Percentiles rank a stretch among this genome's conserved stretches.
phyloP scores from a whole-genome alignment of 495 filamentous ascomycete species.

The Penicillium arizonense region DNA sequence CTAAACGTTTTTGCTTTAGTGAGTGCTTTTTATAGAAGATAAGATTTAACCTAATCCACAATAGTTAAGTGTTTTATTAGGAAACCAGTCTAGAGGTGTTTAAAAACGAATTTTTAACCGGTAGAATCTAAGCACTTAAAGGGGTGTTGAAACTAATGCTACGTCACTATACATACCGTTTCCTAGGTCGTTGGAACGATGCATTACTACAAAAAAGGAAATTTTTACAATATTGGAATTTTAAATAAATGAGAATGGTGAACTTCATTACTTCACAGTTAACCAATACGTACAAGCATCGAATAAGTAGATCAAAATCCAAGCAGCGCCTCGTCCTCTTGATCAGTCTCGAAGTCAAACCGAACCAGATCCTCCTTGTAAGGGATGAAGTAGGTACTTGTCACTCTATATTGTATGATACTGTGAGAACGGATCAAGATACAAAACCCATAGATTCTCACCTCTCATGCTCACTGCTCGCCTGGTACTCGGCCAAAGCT shows the following conservation, averaged over 20 bases:
- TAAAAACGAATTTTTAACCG: too few species aligned
- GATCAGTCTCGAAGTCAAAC: slow-evolving; percentile 50
- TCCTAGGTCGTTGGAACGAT: not conserved
- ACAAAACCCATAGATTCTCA: slow-evolving; percentile 12
- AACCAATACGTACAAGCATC: not conserved
- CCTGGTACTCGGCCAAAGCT: slow-evolving; percentile 45
- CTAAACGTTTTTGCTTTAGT: too few species aligned
- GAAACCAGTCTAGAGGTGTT: too few species aligned
- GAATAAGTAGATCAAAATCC: slow-evolving; percentile 7
- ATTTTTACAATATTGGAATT: not conserved
- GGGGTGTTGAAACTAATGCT: too few species aligned
- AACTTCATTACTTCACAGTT: too few species aligned
- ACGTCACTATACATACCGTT: too few species aligned
- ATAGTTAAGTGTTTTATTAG: too few species aligned
- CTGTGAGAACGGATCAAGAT: not conserved
- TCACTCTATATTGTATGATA: slow-evolving; percentile 27
- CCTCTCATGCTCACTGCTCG: slow-evolving; percentile 46
- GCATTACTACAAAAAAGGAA: not conserved
- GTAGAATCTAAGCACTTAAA: too few species aligned
- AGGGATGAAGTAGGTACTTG: slow-evolving; percentile 42
- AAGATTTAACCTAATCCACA: too few species aligned
- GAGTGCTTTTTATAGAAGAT: too few species aligned
- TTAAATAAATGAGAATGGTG: not conserved
- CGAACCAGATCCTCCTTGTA: slow-evolving; percentile 48
- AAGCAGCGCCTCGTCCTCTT: slow-evolving; percentile 31